Percentiles rank a stretch among this genome's conserved stretches.
Evolutionary conservation across 2,329 filamentous ascomycete species (phyloP).

Genomic region (Aureobasidium sp.): DNA sequence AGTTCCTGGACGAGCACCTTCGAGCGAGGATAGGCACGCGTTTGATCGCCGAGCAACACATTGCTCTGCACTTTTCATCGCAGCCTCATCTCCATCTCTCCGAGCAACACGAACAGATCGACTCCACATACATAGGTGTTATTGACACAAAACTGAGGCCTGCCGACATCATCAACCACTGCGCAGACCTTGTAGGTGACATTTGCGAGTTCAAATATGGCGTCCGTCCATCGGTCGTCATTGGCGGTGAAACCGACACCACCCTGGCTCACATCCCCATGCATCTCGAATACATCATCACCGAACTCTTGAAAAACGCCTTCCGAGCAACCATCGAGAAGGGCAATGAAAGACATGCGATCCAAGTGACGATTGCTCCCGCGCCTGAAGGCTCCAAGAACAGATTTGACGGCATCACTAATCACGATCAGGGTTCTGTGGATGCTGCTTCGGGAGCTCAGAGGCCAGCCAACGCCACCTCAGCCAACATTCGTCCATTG

Average conservation of each 20-base stretch:
- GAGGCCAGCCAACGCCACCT: constrained; percentile 21
- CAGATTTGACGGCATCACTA: constrained; percentile 25
- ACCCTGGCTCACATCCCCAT: constrained; percentile 90
- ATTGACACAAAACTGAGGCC: constrained; percentile 88
- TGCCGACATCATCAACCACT: constrained; percentile 71
- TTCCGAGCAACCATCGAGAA: constrained; percentile 89
- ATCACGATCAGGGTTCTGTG: constrained; percentile 31
- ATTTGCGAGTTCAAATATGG: constrained; percentile 97
- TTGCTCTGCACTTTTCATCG: constrained; percentile 73
- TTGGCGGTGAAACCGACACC: constrained; percentile 82
- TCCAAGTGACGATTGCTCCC: constrained; percentile 87
- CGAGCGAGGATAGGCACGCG: constrained; percentile 89
- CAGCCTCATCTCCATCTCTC: constrained; percentile 60
- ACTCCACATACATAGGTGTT: constrained; percentile 74
- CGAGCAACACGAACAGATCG: constrained; percentile 34
- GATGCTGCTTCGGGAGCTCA: constrained; percentile 28
- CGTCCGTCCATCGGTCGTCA: constrained; percentile 68
- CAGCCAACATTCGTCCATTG: constrained; percentile 38
- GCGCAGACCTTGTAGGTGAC: constrained; percentile 85
- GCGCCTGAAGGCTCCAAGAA: constrained; percentile 44
- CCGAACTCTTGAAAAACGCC: constrained; percentile 91
- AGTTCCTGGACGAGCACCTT: constrained; percentile 88
- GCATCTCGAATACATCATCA: constrained; percentile 95
- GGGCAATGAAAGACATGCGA: constrained; percentile 68
- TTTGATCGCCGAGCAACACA: constrained; percentile 92